Percentiles rank a stretch among this genome's conserved stretches.
Evolutionary conservation across 1,139 yeast species (phyloP).

Genomic region (Yamadazyma blattariae): DNA sequence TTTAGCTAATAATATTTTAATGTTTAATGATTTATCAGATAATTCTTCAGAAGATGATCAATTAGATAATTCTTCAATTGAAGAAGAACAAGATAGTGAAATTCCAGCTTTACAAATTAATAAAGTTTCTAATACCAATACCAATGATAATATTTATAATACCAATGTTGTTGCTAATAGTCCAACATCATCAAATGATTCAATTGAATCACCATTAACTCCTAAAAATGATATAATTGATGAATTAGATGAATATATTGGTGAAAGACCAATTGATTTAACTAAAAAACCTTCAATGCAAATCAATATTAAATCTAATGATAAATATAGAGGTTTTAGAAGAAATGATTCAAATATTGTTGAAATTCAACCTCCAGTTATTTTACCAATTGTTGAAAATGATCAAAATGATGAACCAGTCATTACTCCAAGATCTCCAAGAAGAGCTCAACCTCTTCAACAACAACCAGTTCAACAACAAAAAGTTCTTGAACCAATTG

Average conservation of each 20-base stretch:
- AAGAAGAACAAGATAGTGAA: constrained; percentile 14
- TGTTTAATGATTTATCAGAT: constrained; percentile 13
- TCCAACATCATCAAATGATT: constrained; percentile 11
- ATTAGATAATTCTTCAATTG: constrained; percentile 11
- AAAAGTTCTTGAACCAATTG: constrained; percentile 9
- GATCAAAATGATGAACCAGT: constrained; percentile 6
- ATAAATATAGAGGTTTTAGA: constrained; percentile 46
- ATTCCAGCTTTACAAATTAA: constrained; percentile 17
- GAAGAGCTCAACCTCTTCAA: constrained; percentile 3
- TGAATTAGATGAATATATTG: constrained; percentile 8
- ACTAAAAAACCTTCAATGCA: constrained; percentile 14
- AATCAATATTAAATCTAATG: constrained; percentile 18
- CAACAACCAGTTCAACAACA: constrained; percentile 2
- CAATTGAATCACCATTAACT: constrained; percentile 12
- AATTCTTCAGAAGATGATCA: constrained; percentile 7
- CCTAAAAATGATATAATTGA: constrained; percentile 7
- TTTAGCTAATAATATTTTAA: constrained; percentile 38
- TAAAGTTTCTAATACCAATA: constrained; percentile 1
- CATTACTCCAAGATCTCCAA: constrained; percentile 16
- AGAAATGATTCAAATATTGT: constrained; percentile 29
- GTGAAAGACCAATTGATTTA: constrained; percentile 13
- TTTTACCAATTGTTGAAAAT: background rate
- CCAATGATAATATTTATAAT: background rate
- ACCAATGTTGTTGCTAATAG: constrained; percentile 1
- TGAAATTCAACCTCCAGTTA: constrained; percentile 9